Evolutionary conservation across 2,329 filamentous ascomycete species (phyloP), one percentile per base, ranked within the genome.

Genomic region (Diaporthe longicolla): DNA sequence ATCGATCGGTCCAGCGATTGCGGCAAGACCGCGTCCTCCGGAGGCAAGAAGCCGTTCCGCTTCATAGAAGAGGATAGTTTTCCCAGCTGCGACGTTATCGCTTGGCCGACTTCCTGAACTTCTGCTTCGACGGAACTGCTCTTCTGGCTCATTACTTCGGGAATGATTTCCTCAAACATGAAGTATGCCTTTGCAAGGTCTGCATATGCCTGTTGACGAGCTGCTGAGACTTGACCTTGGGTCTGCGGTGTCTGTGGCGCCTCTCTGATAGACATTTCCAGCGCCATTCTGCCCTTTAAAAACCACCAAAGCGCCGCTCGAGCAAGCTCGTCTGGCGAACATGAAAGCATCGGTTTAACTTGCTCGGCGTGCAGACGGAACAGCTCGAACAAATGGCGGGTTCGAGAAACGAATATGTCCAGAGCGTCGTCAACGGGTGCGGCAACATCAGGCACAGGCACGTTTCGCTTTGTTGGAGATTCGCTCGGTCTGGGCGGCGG

Each of bases 231-330:
- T 78, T 88, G 84, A 80, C 87, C 85, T 77, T 90, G 85, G 11
- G 83, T 85, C 75, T 91, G 88, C 6, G 88, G 85, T 55, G 83
- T 86, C 48, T 85, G 83, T 40, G 92, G 88, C 9, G 90, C 88
- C 70, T 90, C 91, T 75, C 94, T 89, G 61, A 97, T 91, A 52
- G 92, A 87, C 17, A 85, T 83, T 81, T 98, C 95, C 69, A 98
- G 87, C 13, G 92, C 91, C 79, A 92, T 90, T 75, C 95, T 92
- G 26, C 95, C 95, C 77, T 91, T 93, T 59, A 97, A 81, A 79
- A 98, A 97, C 95, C 95, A 98, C 95, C 95, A 98, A 0, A 94
- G 85, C 4, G 91, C 92, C 32, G 92, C 92, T 73, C 94, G 89
- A 13, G 93, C 87, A 85, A 95, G 93, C 74, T 95, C 90, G 61